Base-by-base conservation (phyloP, 305 asterid genomes). In the Striga hermonthica region DNA sequence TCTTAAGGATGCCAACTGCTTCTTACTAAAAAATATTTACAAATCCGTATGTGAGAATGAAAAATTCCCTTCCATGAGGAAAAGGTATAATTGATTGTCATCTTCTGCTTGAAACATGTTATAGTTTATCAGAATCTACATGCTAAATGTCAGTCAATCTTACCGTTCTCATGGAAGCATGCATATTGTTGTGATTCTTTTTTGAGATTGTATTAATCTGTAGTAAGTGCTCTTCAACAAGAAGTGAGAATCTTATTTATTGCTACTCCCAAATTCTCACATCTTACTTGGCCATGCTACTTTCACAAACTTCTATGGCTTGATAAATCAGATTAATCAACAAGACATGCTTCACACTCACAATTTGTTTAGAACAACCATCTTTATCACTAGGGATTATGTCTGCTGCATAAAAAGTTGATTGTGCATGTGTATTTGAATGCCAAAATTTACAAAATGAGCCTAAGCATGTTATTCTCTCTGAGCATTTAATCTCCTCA, bases 1-100 rank as follows among this genome's bases (percentile, higher is more conserved):
- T 69, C 97, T 92, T 53, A 92, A 89, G 86, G 97, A 89, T 78
- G 98, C 98, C 69, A 82, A 69, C 80, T 84, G 90, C 81, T 89
- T 82, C 75, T 85, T 92, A 65, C 96, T 92, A 4, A 81, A 75
- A 78, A 92, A 92, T 71, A 77, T 92, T 40, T 92, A 92, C 89
- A 80, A 79, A 73, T 81, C 97, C 76, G 78, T 90, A 60, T 84
- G 97, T 66, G 94, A 83, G 83, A 92, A 86, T 73, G 96, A 89
- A 74, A 92, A 81, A 71, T 92, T 82, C 83, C 73, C 83, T 70
- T 67, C 82, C 71, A 84, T 87, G 73, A 84, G 96, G 80, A 79
- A 75, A 81, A 86, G 96, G 98, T 89, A 82, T 43, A 55, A 6
- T 50, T 77, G 62, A 9, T 61, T 39, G 58, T 57, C 56, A 40